A percentile compares a stretch with the other conserved stretches of the same genome.
Evolutionary conservation across 177 flowering plant genomes (phyloP).

Genomic region (Tripterygium wilfordii): DNA sequence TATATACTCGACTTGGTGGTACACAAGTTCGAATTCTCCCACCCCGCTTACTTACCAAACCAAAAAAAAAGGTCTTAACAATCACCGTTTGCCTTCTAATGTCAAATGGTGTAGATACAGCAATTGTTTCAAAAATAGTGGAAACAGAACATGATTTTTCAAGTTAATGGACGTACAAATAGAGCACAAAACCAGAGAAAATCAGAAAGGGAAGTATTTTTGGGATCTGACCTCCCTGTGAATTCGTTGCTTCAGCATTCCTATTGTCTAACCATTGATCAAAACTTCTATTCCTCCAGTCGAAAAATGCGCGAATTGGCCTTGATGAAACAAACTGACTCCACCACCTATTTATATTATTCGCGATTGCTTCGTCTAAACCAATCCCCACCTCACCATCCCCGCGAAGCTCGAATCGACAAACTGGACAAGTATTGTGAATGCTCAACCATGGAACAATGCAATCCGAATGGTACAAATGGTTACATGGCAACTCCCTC

Average conservation of each 20-base stretch:
- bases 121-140: too few species aligned
- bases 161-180: too few species aligned
- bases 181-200: not conserved
- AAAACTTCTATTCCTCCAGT: constrained; percentile 6
- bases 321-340: constrained; percentile 11
- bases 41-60: not conserved
- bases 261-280: constrained; percentile 1
- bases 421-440: constrained; percentile 48
- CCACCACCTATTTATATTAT: constrained; percentile 12
- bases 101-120: too few species aligned
- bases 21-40: too few species aligned
- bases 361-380: too few species aligned
- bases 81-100: too few species aligned
- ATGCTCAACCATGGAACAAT: constrained; percentile 47
- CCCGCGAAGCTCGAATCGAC: constrained; percentile 30
- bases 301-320: constrained; percentile 16
- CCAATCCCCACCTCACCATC: constrained; percentile 12
- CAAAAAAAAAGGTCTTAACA: too few species aligned
- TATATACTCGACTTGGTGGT: too few species aligned
- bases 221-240: constrained; percentile 6
- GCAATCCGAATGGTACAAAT: constrained; percentile 49
- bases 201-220: not conserved
- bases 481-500: constrained; percentile 41
- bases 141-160: not conserved
- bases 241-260: not conserved